A percentile compares a stretch with the other conserved stretches of the same genome.
Conservation (phyloP, 2,329 filamentous ascomycete genomes). For the Anthostomella pinea region DNA sequence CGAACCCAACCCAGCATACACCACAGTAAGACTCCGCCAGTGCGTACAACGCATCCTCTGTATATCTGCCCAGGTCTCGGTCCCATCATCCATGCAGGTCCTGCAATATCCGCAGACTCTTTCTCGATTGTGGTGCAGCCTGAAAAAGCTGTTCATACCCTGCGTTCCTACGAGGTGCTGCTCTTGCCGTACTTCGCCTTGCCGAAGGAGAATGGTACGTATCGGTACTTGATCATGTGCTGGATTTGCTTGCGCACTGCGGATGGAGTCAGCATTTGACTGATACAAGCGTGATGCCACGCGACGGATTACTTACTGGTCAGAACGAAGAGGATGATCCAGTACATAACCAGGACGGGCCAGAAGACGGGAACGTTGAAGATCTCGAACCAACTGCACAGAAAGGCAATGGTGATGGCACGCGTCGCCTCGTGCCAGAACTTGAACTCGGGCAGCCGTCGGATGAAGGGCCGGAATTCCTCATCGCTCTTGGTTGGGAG, state of each 20-base stretch:
- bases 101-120: neutral
- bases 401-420: slow-evolving; percentile 77
- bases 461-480: slow-evolving; percentile 96
- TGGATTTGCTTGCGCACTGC: slow-evolving; percentile 98
- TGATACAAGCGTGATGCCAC: neutral
- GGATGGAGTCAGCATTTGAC: slow-evolving; percentile 4
- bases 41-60: no score
- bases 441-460: slow-evolving; percentile 96
- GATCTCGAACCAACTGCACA: slow-evolving; percentile 88
- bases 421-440: slow-evolving; percentile 97
- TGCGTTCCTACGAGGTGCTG: slow-evolving; percentile 40
- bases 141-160: neutral
- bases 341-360: slow-evolving; percentile 97
- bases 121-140: no score
- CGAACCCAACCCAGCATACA: slow-evolving; percentile 11
- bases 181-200: slow-evolving; percentile 77
- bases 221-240: slow-evolving; percentile 99
- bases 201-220: slow-evolving; percentile 88
- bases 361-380: slow-evolving; percentile 99
- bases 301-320: slow-evolving; percentile 67
- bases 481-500: slow-evolving; percentile 95
- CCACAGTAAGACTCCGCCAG: no score
- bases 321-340: slow-evolving; percentile 92
- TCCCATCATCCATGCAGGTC: no score
- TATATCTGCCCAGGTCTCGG: neutral